Evolutionary conservation across 257 asterid species (phyloP), one percentile per base, ranked within the genome.

Genomic region (Ligustrum vulgare): DNA sequence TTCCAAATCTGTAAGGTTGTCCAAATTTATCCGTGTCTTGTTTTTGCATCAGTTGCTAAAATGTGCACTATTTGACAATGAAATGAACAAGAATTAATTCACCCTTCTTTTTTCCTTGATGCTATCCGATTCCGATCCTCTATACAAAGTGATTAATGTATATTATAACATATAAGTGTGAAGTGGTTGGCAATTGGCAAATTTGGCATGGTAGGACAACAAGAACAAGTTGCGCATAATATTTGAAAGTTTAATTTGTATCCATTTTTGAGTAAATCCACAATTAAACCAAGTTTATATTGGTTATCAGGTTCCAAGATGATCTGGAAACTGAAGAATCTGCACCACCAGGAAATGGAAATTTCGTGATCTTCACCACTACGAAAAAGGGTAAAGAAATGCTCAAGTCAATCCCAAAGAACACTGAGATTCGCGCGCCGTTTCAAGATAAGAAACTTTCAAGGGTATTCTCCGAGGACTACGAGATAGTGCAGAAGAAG

Each of bases 381-480:
- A 28, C 18, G 22, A 69, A 16, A 11, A 73, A 36, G 56, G 75
- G 37, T 32, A 72, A 20, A 25, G 69, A 71, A 75, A 58, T 54
- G 32, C 60, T 18, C 36, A 20, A 54, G 15, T 28, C 76, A 37
- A 31, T 56, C 58, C 39, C 7, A 2, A 72, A 80, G 60, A 74
- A 35, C 34, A 13, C 54, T 28, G 81, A 71, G 39, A 25, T 60
- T 64, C 79, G 72, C 12, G 31, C 69, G 72, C 67, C 75, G 28
- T 49, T 78, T 16, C 77, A 41, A 66, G 81, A 84, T 78, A 90
- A 82, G 80, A 88, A 85, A 74, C 91, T 90, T 65, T 67, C 82
- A 2, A 78, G 91, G 82, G 93, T 90, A 8, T 90, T 88, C 80
- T 90, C 91, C 0, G 96, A 90, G 82, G 96, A 90, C 82, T 90